Base-by-base conservation (phyloP, 163 green algal species). In the Coccomyxa subellipsoidea region DNA sequence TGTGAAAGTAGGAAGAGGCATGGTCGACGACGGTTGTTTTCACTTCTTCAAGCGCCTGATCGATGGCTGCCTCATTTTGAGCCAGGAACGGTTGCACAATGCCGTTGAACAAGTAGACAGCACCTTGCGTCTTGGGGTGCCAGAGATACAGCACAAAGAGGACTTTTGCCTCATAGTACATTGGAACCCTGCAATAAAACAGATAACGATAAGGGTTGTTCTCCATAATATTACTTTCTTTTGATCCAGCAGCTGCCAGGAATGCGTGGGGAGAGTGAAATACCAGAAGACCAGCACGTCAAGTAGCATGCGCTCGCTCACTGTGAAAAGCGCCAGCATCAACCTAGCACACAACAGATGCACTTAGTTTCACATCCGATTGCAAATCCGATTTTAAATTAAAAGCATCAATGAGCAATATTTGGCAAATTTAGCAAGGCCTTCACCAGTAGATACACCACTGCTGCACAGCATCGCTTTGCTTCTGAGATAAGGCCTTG, bases 91-190 rank as follows among this genome's bases (percentile, higher is more conserved):
- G 78, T 54, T 82, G 70, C 72, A 90, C 69, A 36, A 31, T 82
- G 38, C 77, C 34, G 23, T 32, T 72, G 81, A 94, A 94, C 69
- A 94, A 38, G 6, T 82, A 84, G 29, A 85, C 35, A 4, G 90
- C 88, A 5, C 84, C 86, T 29, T 87, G 77, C 27, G 87, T 90
- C 36, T 81, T 82, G 23, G 92, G 92, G 81, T 95, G 88, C 94
- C 94, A 97, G 23, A 98, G 85, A 31, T 92, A 95, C 8, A 95
- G 54, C 23, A 94, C 87, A 78, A 95, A 93, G 21, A 80, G 87
- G 7, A 98, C 76, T 84, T 97, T 97, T 39, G 87, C 89, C 38
- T 92, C 82, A 47, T 92, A 92, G 84, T 97, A 97, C 27, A 97
- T 80, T 3, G 92, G 92, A 32, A 97, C 34, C 90, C 92, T 94